Conservation (phyloP, 1,139 yeast genomes). For the Kurtzmaniella natalensis region DNA sequence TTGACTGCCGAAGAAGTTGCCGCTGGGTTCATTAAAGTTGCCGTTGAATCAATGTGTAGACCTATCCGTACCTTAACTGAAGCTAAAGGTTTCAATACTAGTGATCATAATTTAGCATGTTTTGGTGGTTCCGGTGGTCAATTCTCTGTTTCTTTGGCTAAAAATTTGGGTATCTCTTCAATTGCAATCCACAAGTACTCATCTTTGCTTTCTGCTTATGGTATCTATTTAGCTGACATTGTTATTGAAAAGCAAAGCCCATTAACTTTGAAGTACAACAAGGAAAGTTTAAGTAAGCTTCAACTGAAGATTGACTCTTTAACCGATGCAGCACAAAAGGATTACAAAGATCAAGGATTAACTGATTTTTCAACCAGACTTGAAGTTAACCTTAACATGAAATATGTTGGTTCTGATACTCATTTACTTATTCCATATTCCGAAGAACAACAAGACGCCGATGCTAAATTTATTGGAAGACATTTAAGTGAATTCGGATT, state of each 20-base stretch:
- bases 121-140: conserved; percentile 50
- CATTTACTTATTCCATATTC: conserved; percentile 56
- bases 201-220: conserved; percentile 42
- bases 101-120: conserved; percentile 40
- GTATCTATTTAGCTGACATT: conserved; percentile 41
- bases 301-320: conserved; percentile 23
- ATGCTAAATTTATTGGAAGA: conserved; percentile 24
- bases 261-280: conserved; percentile 25
- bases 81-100: conserved; percentile 38
- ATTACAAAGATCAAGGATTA: conserved; percentile 29
- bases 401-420: conserved; percentile 87
- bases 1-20: conserved; percentile 41
- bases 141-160: conserved; percentile 36
- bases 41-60: conserved; percentile 44
- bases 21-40: conserved; percentile 39
- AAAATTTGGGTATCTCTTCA: conserved; percentile 32
- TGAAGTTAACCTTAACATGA: conserved; percentile 69
- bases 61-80: conserved; percentile 43
- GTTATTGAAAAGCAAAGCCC: conserved; percentile 68
- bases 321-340: conserved; percentile 24
- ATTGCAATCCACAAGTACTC: conserved; percentile 44
- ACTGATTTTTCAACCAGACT: conserved; percentile 23
- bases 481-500: conserved; percentile 40
- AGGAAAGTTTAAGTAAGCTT: conserved; percentile 16
- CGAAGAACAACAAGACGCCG: conserved; percentile 21